These are phyloP conservation scores for Pyropia haitanensis DNA, from an alignment of 23 red algal genomes.

Conservation along the genomic window DNA sequence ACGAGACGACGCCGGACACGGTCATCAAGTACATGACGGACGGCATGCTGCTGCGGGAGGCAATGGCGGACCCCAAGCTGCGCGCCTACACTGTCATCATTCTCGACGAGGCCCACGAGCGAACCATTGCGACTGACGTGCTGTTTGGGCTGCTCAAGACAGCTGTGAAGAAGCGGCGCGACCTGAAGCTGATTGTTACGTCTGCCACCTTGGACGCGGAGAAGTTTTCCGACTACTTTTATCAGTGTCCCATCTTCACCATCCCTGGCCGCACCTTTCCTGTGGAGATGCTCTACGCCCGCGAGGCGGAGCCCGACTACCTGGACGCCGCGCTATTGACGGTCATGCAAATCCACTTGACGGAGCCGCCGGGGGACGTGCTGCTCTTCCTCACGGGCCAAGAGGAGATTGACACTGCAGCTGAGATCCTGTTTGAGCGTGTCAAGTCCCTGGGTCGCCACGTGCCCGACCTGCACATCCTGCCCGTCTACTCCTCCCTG, in stretches of 20 bases:
- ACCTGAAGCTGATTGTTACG: slow-evolving; percentile 88
- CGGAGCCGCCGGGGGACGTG: slow-evolving; percentile 80
- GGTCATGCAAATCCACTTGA: slow-evolving; percentile 81
- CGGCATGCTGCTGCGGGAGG: slow-evolving; percentile 97
- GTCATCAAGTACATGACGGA: slow-evolving; percentile 99
- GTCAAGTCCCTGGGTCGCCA: slow-evolving; percentile 48
- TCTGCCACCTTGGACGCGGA: slow-evolving; percentile 95
- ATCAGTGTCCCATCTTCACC: slow-evolving; percentile 75
- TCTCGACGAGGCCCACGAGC: slow-evolving; percentile 97
- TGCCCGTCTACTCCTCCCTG: slow-evolving; percentile 85
- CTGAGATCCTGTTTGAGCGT: slow-evolving; percentile 79
- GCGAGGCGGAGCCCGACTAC: slow-evolving; percentile 76
- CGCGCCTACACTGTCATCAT: slow-evolving; percentile 86
- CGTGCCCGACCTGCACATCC: slow-evolving; percentile 63
- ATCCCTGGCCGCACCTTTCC: slow-evolving; percentile 90
- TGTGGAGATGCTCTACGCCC: slow-evolving; percentile 78
- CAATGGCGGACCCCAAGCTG: slow-evolving; percentile 65
- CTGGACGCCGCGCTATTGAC: slow-evolving; percentile 71
- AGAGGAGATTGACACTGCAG: slow-evolving; percentile 95
- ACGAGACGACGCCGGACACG: slow-evolving; percentile 74
- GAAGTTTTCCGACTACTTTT: slow-evolving; percentile 90
- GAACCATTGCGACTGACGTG: slow-evolving; percentile 92
- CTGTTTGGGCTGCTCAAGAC: slow-evolving; percentile 85
- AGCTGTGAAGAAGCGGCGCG: slow-evolving; percentile 41
- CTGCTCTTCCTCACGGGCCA: slow-evolving; percentile 95